Evolutionary conservation across 2,329 filamentous ascomycete genomes (phyloP).

Genomic region (Colletotrichum abscissum): DNA sequence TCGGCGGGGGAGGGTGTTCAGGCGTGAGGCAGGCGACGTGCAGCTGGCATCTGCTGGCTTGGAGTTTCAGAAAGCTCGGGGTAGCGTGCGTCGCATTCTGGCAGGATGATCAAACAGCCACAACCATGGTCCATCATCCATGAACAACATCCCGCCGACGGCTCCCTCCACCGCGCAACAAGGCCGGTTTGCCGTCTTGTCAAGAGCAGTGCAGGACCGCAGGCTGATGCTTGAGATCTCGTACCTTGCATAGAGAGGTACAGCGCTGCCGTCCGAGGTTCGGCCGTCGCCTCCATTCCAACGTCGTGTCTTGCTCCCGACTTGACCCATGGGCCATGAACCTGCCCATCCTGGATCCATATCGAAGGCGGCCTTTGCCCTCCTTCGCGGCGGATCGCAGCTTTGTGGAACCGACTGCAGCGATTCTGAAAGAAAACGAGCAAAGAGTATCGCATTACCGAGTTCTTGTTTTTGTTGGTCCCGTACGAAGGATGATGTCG

Average conservation of each 20-base stretch:
- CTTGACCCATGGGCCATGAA: neutral
- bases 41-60: constrained; percentile 29
- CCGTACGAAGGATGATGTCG: neutral
- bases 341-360: constrained; percentile 5
- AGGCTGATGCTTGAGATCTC: constrained; percentile 32
- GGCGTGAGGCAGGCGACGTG: constrained; percentile 21
- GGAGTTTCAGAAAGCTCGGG: constrained; percentile 37
- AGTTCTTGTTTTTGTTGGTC: constrained; percentile 8
- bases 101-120: constrained; percentile 37
- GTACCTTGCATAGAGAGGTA: constrained; percentile 31
- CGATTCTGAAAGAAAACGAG: neutral
- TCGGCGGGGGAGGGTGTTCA: constrained; percentile 15
- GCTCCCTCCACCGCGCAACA: constrained; percentile 18
- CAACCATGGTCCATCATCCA: constrained; percentile 29
- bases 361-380: neutral
- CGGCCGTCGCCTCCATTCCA: constrained; percentile 28
- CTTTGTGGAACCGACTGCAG: neutral
- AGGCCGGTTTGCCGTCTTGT: constrained; percentile 32
- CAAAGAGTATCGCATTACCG: constrained; percentile 8
- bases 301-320: constrained; percentile 29
- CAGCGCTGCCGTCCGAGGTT: constrained; percentile 32
- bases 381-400: constrained; percentile 6
- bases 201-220: constrained; percentile 16
- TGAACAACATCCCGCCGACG: constrained; percentile 15
- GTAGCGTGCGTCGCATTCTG: constrained; percentile 32